Base-by-base conservation (phyloP, 208 protist genomes). In the Crithidia thermophila region DNA sequence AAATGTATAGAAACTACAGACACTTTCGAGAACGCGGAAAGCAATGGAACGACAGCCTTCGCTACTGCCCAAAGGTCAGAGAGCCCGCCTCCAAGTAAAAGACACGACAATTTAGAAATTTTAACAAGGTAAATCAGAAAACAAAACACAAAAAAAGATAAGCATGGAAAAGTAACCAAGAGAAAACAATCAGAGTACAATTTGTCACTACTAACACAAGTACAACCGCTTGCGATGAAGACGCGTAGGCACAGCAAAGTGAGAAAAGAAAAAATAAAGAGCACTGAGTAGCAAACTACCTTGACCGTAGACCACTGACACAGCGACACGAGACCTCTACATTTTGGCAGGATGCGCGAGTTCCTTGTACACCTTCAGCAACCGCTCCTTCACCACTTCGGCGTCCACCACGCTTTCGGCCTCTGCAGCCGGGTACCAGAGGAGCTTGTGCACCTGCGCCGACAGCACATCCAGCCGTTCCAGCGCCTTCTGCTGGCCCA, bases 381-480 rank as follows among this genome's bases (percentile, higher is more conserved):
- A 43, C n/a, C 63, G 62, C 31, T 43, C 43, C 30, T 65, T 53
- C n/a, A 81, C 36, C 20, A 37, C 43, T 20, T 30, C 46, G 28
- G 47, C 39, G n/a, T 58, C 43, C 14, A 66, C 63, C 43, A 37
- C 55, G 3, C 23, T 30, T 28, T 53, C 51, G 4, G 31, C 28
- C 25, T 66, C 57, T 9, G 31, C 28, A 11, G 53, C 43, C 2
- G 72, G 67, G 53, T 76, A 69, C 65, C 67, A 75, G 13, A 75
- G 61, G 28, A 79, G 34, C 33, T 43, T 46, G 57, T 72, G 37
- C 52, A 83, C 46, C 58, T 83, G 71, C 40, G 31, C 37, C 28
- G 64, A 20, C 50, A 83, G 46, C 43, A 57, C 36, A 3, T 53
- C 59, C n/a, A 81, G 39, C 25, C 69, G 67, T 45, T 61, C 53